Percentiles rank a stretch among this genome's conserved stretches.
These are phyloP conservation scores for Venturiaceae sp. DNA, from an alignment of 2,329 filamentous ascomycete genomes.

Conservation along the genomic window DNA sequence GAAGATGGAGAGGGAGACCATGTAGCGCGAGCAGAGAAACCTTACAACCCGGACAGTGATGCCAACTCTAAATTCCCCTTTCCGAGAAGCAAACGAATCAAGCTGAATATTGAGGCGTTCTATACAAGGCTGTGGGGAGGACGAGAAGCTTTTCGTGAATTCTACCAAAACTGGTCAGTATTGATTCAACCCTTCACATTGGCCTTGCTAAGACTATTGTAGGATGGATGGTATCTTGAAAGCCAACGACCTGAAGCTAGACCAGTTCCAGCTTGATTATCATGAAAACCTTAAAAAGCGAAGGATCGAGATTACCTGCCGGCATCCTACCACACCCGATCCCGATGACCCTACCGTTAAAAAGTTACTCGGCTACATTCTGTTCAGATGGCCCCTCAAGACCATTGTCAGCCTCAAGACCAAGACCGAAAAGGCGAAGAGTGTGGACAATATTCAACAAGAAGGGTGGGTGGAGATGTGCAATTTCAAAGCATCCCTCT, in stretches of 20 bases:
- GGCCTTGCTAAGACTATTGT: not conserved
- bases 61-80: not conserved
- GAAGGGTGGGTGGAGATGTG: not conserved
- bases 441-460: too few relatives aligned
- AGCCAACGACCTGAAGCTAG: not conserved
- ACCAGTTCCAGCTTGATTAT: not conserved
- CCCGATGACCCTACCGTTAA: too few relatives aligned
- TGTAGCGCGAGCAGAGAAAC: too few relatives aligned
- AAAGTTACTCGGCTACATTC: not conserved
- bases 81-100: not conserved
- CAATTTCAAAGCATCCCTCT: not conserved
- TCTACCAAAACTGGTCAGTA: not conserved
- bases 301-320: not conserved
- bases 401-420: too few relatives aligned
- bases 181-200: not conserved
- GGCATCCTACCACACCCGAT: not conserved
- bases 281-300: not conserved
- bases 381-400: not conserved
- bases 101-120: not conserved
- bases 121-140: not conserved
- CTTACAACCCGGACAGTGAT: too few relatives aligned
- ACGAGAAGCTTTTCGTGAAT: not conserved
- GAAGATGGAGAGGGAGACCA: not conserved
- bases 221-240: not conserved
- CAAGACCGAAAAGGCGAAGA: too few relatives aligned